Evolutionary conservation across 2,329 filamentous ascomycete species (phyloP).

Genomic region (Atkinsonella hypoxylon): DNA sequence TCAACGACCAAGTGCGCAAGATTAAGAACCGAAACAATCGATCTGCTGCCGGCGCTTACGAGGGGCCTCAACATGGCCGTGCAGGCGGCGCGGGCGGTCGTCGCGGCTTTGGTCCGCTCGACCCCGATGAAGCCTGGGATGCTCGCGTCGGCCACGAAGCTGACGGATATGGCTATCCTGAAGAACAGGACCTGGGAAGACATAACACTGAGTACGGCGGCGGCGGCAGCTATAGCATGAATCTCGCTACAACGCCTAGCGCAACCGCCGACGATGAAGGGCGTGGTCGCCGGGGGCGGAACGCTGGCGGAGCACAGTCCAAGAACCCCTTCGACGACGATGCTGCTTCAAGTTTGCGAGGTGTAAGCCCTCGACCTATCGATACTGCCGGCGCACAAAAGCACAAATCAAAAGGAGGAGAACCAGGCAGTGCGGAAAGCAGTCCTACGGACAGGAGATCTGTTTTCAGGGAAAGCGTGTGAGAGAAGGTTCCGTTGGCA

Average conservation of each 20-base stretch:
- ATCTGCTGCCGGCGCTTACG: conserved; percentile 60
- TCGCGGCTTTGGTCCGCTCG: conserved; percentile 54
- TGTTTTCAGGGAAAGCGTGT: conserved; percentile 60
- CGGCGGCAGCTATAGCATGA: conserved; percentile 36
- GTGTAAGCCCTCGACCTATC: conserved; percentile 67
- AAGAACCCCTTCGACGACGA: conserved; percentile 63
- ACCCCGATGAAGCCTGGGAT: conserved; percentile 83
- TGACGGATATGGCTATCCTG: conserved; percentile 58
- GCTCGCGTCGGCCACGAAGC: conserved; percentile 64
- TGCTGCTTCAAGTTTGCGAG: conserved; percentile 52
- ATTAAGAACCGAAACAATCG: conserved; percentile 55
- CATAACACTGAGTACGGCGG: conserved; percentile 22
- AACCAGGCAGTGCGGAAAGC: conserved; percentile 29
- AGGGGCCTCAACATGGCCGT: conserved; percentile 38
- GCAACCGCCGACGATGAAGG: conserved; percentile 19
- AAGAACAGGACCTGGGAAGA: conserved; percentile 61
- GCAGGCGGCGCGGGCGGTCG: conserved; percentile 31
- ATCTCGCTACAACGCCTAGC: conserved; percentile 28
- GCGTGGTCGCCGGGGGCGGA: conserved; percentile 25
- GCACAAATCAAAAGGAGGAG: conserved; percentile 16
- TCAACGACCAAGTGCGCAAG: conserved; percentile 52
- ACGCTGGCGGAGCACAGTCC: background rate
- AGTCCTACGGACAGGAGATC: conserved; percentile 58
- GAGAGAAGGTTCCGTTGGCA: conserved; percentile 8
- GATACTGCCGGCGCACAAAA: conserved; percentile 29